These are phyloP conservation scores for Apiospora aurea DNA, from an alignment of 2,329 filamentous ascomycete genomes.

Conservation along the genomic window DNA sequence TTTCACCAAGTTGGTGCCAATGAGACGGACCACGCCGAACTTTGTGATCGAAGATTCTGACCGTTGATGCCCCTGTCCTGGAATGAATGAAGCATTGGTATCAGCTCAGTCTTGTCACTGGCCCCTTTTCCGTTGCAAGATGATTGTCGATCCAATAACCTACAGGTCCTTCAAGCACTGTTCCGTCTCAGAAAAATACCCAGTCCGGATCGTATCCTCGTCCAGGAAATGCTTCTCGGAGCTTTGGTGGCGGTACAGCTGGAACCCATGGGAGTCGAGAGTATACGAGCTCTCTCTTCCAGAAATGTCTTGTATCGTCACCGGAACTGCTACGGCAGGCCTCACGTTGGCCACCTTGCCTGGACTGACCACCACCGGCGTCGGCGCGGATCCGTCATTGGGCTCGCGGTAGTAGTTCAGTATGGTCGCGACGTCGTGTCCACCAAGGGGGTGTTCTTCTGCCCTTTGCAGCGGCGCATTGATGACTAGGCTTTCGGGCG, in stretches of 20 bases:
- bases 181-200: conserved; percentile 79
- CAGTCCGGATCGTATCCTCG: conserved; percentile 66
- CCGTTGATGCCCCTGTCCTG: conserved; percentile 58
- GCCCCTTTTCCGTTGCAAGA: no score
- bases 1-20: conserved; percentile 1
- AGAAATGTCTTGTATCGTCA: conserved; percentile 46
- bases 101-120: neutral
- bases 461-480: neutral
- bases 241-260: conserved; percentile 40
- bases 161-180: conserved; percentile 70
- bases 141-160: conserved; percentile 30
- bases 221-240: conserved; percentile 52
- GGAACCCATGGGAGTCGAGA: conserved; percentile 49
- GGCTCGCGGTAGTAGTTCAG: conserved; percentile 50
- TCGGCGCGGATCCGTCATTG: conserved; percentile 50
- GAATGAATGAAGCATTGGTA: neutral
- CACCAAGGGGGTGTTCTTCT: neutral
- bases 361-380: conserved; percentile 43
- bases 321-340: conserved; percentile 37
- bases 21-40: conserved; percentile 47
- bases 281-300: conserved; percentile 46
- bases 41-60: conserved; percentile 42
- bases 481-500: neutral
- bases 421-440: conserved; percentile 42
- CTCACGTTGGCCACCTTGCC: conserved; percentile 45